Evolutionary conservation across 495 filamentous ascomycete species (phyloP).

Genomic region (Immersiella caudata): DNA sequence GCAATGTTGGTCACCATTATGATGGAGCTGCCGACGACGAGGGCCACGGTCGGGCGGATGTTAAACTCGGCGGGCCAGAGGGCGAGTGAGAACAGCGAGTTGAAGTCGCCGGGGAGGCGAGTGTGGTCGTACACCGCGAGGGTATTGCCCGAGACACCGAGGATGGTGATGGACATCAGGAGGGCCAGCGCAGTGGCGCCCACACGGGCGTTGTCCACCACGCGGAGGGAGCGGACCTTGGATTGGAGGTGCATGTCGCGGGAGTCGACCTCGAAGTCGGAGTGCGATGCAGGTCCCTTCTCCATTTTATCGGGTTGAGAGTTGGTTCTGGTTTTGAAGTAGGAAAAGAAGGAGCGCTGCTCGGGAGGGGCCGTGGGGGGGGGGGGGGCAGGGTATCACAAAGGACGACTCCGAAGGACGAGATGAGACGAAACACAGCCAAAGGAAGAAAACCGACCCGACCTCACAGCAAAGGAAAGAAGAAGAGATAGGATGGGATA

Average conservation of each 20-base stretch:
- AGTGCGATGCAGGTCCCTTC: conserved; percentile 29
- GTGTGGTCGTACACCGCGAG: conserved; percentile 54
- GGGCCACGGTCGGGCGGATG: conserved; percentile 52
- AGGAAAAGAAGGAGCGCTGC: conserved; percentile 15
- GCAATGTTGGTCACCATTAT: conserved; percentile 47
- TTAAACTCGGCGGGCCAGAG: conserved; percentile 58
- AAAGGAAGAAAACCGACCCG: neutral
- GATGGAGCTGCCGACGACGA: conserved; percentile 50
- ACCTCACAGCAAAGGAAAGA: conserved; percentile 9
- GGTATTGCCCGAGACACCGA: conserved; percentile 53
- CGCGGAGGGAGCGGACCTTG: conserved; percentile 38
- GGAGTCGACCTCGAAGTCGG: conserved; percentile 45
- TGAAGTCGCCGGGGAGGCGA: conserved; percentile 42
- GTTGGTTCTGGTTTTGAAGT: conserved; percentile 1
- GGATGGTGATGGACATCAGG: conserved; percentile 50
- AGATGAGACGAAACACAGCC: conserved; percentile 12
- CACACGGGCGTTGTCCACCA: conserved; percentile 46
- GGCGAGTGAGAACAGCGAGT: conserved; percentile 33
- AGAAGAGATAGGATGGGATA: conserved; percentile 3
- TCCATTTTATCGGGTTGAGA: conserved; percentile 27
- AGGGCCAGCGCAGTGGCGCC: conserved; percentile 53
- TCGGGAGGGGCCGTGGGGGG: neutral
- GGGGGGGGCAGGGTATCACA: neutral
- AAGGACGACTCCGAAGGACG: conserved; percentile 9
- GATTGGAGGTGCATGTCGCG: conserved; percentile 40